Evolutionary conservation across 2,329 filamentous ascomycete species (phyloP).

Genomic region (Penicillium psychrosexuale): DNA sequence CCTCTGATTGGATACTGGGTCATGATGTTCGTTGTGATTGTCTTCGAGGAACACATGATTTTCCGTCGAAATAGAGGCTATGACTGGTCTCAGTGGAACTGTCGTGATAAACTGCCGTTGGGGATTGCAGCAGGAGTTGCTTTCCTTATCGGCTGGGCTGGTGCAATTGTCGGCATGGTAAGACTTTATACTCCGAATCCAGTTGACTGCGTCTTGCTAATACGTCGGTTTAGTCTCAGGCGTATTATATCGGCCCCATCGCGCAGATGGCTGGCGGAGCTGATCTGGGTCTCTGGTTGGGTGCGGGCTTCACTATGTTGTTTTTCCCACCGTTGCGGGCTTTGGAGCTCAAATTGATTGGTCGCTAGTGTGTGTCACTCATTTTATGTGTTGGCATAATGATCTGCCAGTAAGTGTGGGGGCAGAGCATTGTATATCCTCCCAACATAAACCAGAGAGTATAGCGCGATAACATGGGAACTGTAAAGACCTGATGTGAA

Average conservation of each 20-base stretch:
- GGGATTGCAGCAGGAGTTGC: constrained; percentile 41
- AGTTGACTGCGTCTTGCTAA: neutral
- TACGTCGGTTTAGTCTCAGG: constrained; percentile 29
- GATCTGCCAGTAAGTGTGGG: neutral
- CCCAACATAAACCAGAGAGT: neutral
- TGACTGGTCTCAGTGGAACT: constrained; percentile 45
- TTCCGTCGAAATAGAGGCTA: constrained; percentile 41
- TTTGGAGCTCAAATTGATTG: constrained; percentile 31
- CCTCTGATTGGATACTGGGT: constrained; percentile 50
- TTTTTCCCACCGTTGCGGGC: constrained; percentile 36
- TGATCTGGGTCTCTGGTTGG: constrained; percentile 40
- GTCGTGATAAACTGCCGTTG: constrained; percentile 37
- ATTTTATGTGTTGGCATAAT: neutral
- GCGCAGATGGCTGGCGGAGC: constrained; percentile 33
- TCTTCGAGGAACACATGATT: constrained; percentile 43
- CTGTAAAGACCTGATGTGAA: neutral
- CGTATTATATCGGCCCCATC: constrained; percentile 40
- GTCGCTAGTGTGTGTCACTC: constrained; percentile 20
- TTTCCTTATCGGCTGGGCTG: constrained; percentile 41
- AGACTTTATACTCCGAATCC: neutral
- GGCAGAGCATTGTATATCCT: neutral
- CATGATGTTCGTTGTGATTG: constrained; percentile 43
- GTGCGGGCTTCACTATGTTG: constrained; percentile 33
- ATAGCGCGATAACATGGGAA: neutral
- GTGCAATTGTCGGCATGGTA: constrained; percentile 43